phyloP scores from a whole-genome alignment of 495 filamentous ascomycete species.

The Lasiosphaeriaceae sp. region DNA sequence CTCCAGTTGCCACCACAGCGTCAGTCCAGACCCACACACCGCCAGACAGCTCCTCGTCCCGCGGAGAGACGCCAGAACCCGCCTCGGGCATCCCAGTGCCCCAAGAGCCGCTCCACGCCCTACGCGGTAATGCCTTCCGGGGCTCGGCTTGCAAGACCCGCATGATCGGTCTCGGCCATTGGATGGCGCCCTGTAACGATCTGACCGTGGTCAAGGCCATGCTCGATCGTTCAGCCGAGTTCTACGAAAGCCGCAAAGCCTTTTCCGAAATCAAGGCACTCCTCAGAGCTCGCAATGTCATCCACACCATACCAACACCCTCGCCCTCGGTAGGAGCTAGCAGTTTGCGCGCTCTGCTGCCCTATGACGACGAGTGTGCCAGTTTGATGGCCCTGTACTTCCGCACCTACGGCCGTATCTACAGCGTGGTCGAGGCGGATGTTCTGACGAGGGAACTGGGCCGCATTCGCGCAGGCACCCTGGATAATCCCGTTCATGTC shows the following conservation, averaged over 20 bases:
- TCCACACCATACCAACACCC: neutral
- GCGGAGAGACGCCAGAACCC: conserved; percentile 8
- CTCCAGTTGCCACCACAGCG: neutral
- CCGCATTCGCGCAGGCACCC: conserved; percentile 6
- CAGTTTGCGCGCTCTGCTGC: conserved; percentile 10
- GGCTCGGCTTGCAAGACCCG: conserved; percentile 14
- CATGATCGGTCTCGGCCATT: conserved; percentile 21
- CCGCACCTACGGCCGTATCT: conserved; percentile 16
- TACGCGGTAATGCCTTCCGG: conserved; percentile 5
- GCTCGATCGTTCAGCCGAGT: conserved; percentile 16
- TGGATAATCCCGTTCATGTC: conserved; percentile 12
- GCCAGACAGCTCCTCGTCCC: conserved; percentile 13
- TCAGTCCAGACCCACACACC: conserved; percentile 3
- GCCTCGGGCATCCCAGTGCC: neutral
- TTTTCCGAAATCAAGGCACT: conserved; percentile 18
- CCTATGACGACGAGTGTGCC: conserved; percentile 13
- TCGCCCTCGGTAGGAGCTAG: neutral
- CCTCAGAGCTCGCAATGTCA: conserved; percentile 4
- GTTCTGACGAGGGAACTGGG: conserved; percentile 9
- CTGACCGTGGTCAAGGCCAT: conserved; percentile 17
- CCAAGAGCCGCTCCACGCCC: neutral
- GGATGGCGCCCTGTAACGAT: conserved; percentile 20
- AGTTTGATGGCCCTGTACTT: conserved; percentile 11
- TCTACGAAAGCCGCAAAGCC: conserved; percentile 10
- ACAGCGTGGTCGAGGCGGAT: conserved; percentile 15